phyloP scores from a whole-genome alignment of 192 early-diverging fungal species.

The Linnemannia schmuckeri region DNA sequence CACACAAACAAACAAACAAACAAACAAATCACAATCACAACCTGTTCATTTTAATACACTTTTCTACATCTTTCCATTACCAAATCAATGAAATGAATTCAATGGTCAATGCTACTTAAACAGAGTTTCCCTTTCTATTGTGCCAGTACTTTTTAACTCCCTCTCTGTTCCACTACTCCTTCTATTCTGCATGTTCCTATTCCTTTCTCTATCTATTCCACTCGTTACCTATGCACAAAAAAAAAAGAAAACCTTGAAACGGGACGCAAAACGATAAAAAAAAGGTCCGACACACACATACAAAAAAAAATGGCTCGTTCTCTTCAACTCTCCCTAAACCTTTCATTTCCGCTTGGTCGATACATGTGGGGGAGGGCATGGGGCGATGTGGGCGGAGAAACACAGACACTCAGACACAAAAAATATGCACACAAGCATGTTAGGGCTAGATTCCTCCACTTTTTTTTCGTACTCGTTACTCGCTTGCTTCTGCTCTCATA shows the following conservation, averaged over 20 bases:
- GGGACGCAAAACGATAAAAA: background rate
- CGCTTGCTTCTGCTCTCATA: background rate
- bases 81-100: background rate
- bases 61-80: background rate
- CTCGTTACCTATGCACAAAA: background rate
- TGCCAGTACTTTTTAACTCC: too few relatives aligned
- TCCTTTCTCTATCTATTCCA: background rate
- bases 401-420: background rate
- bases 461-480: background rate
- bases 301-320: background rate
- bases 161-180: background rate
- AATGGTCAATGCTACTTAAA: background rate
- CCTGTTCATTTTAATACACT: background rate
- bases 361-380: conserved; percentile 10
- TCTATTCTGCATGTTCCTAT: background rate
- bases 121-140: background rate
- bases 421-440: background rate
- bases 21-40: background rate
- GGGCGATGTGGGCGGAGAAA: conserved; percentile 1
- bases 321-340: background rate
- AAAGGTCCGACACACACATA: background rate
- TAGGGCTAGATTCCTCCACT: background rate
- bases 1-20: background rate
- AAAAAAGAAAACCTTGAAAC: background rate
- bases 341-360: conserved; percentile 24